A percentile compares a stretch with the other conserved stretches of the same genome.
Evolutionary conservation across 2,329 filamentous ascomycete species (phyloP).

Genomic region (Madurella mycetomatis): DNA sequence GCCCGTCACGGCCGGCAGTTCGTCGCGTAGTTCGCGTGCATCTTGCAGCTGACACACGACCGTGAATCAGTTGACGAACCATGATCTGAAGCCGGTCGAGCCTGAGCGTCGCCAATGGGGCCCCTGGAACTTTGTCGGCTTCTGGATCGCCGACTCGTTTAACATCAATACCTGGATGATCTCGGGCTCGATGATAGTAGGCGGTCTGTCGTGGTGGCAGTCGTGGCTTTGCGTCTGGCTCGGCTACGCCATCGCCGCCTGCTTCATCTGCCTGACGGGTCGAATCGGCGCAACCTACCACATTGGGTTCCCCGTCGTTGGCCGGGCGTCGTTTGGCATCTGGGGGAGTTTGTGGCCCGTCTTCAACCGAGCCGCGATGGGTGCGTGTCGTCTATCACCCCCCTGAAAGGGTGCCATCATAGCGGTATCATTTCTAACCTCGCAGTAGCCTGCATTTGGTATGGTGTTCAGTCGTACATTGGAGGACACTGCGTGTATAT

Average conservation of each 20-base stretch:
- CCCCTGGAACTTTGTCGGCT: constrained; percentile 81
- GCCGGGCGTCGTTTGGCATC: constrained; percentile 75
- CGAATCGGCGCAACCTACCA: constrained; percentile 84
- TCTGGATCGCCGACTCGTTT: constrained; percentile 81
- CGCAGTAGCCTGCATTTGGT: constrained; percentile 67
- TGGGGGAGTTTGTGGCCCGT: constrained; percentile 89
- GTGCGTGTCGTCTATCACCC: constrained; percentile 34
- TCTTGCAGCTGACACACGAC: constrained; percentile 12
- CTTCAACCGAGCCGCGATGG: constrained; percentile 81
- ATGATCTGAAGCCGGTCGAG: constrained; percentile 79
- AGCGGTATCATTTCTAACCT: constrained; percentile 6
- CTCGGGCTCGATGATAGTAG: constrained; percentile 73
- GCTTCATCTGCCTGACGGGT: constrained; percentile 73
- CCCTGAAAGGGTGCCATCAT: not conserved
- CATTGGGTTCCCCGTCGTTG: constrained; percentile 80
- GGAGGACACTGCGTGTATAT: constrained; percentile 80
- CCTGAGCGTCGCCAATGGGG: constrained; percentile 77
- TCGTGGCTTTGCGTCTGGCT: constrained; percentile 85
- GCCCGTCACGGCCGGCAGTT: not conserved
- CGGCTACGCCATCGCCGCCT: constrained; percentile 72
- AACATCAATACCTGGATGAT: constrained; percentile 97
- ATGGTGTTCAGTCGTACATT: constrained; percentile 71
- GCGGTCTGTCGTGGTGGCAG: constrained; percentile 85
- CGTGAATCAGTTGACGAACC: constrained; percentile 62
- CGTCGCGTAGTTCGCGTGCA: not conserved